Percentiles rank a stretch among this genome's conserved stretches.
Evolutionary conservation across 176 grass and related monocot species (phyloP).

Genomic region (Cenchrus fungigraminus): DNA sequence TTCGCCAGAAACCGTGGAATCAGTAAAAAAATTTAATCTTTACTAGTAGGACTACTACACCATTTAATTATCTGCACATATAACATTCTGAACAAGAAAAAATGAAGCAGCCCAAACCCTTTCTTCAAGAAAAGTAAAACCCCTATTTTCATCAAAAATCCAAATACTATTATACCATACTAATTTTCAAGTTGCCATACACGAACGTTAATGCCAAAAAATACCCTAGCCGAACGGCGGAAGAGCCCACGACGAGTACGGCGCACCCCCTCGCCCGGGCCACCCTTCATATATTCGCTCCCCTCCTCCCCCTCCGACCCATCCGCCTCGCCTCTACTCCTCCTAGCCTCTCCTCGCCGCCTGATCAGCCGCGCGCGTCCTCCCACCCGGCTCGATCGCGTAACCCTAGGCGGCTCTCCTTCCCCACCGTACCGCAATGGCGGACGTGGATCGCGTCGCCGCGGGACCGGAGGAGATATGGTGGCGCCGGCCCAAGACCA

Average conservation of each 20-base stretch:
- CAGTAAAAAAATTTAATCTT: no score
- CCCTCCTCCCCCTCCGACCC: neutral
- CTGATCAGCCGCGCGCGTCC: neutral
- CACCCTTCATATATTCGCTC: conserved; percentile 29
- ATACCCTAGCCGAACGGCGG: neutral
- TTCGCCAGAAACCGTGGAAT: no score
- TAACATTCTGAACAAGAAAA: neutral
- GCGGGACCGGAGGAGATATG: conserved; percentile 42
- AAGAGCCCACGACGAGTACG: neutral
- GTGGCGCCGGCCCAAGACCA: conserved; percentile 68
- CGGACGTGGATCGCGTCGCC: conserved; percentile 15
- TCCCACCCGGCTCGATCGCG: neutral
- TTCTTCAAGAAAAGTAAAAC: conserved; percentile 16
- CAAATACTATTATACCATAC: neutral
- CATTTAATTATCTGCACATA: no score
- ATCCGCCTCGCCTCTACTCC: conserved; percentile 20
- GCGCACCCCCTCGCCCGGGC: neutral
- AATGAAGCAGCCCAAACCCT: neutral
- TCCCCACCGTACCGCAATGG: conserved; percentile 24
- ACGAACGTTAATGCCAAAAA: neutral
- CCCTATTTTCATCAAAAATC: neutral
- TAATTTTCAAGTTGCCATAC: neutral
- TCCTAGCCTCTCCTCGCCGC: neutral
- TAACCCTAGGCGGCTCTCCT: conserved; percentile 6
- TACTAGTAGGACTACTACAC: no score